Percentiles rank a stretch among this genome's conserved stretches.
phyloP scores from a whole-genome alignment of 805 yeast genomes.

The Sugiyamaella boreocaroliniensis region DNA sequence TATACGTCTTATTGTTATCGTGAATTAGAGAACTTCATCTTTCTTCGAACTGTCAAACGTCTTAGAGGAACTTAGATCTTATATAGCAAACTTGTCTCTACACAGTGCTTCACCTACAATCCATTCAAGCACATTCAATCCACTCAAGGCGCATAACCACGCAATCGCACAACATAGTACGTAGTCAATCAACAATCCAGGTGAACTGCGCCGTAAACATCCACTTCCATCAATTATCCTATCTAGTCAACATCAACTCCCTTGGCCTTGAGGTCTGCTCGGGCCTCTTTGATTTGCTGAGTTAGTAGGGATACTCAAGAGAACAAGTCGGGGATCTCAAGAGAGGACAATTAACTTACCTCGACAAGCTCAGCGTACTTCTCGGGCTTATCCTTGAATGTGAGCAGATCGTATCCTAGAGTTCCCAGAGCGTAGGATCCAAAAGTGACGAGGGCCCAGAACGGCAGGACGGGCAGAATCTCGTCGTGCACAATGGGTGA shows the following conservation, averaged over 20 bases:
- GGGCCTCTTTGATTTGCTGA: slow-evolving; percentile 54
- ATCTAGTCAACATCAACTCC: slow-evolving; percentile 42
- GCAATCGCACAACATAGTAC: no score
- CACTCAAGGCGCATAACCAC: no score
- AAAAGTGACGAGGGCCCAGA: slow-evolving; percentile 62
- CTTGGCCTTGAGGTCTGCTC: slow-evolving; percentile 46
- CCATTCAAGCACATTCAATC: no score
- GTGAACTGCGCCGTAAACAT: no score
- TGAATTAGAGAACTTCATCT: no score
- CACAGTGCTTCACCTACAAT: no score
- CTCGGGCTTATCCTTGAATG: slow-evolving; percentile 65
- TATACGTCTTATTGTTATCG: neutral
- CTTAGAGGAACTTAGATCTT: no score
- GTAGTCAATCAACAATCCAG: neutral
- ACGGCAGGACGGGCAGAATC: slow-evolving; percentile 60
- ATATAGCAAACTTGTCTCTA: no score
- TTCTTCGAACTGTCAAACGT: no score
- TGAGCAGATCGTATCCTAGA: slow-evolving; percentile 59
- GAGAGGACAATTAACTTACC: slow-evolving; percentile 23
- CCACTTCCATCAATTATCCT: no score
- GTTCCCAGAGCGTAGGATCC: slow-evolving; percentile 64
- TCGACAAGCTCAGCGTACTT: slow-evolving; percentile 55
- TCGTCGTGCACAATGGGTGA: slow-evolving; percentile 43
- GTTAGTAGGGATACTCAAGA: neutral
- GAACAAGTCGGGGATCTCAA: neutral